Percentiles rank a stretch among this genome's conserved stretches.
Evolutionary conservation across 331 rosid species (phyloP).

Genomic region (Malus hybrid): DNA sequence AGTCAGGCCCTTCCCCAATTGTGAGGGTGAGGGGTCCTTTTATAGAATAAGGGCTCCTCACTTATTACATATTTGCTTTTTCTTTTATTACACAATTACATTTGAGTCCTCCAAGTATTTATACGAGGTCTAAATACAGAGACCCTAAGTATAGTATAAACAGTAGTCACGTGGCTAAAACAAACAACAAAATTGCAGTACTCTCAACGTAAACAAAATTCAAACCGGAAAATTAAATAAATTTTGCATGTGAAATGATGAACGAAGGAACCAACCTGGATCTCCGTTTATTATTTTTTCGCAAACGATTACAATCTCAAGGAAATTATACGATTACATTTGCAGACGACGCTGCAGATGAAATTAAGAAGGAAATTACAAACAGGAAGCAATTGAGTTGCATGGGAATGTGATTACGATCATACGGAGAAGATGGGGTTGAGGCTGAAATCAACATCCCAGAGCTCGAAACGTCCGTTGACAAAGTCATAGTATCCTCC

Average conservation of each 20-base stretch:
- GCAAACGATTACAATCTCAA: not conserved
- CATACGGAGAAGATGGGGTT: constrained; percentile 79
- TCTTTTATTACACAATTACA: too few species aligned
- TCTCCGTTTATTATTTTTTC: constrained; percentile 15
- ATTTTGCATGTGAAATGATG: not conserved
- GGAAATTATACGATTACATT: not conserved
- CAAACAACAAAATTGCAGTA: constrained; percentile 35
- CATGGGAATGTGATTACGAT: constrained; percentile 32
- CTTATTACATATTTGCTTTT: too few species aligned
- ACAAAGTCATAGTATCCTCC: constrained; percentile 91
- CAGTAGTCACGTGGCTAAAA: constrained; percentile 43
- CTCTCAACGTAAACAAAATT: constrained; percentile 7
- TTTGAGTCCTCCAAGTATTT: too few species aligned
- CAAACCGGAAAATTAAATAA: not conserved
- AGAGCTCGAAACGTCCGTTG: constrained; percentile 77
- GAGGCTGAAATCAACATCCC: constrained; percentile 80
- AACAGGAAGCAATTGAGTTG: constrained; percentile 19
- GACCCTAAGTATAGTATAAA: too few species aligned
- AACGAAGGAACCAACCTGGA: constrained; percentile 7
- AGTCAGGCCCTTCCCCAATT: too few species aligned
- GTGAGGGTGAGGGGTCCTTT: too few species aligned
- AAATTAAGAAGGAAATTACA: constrained; percentile 10
- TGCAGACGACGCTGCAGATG: not conserved
- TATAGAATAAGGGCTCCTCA: too few species aligned
- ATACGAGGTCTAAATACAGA: too few species aligned